Evolutionary conservation across 2,329 filamentous ascomycete genomes (phyloP).

Genomic region (Emmonsiellopsis sp.): DNA sequence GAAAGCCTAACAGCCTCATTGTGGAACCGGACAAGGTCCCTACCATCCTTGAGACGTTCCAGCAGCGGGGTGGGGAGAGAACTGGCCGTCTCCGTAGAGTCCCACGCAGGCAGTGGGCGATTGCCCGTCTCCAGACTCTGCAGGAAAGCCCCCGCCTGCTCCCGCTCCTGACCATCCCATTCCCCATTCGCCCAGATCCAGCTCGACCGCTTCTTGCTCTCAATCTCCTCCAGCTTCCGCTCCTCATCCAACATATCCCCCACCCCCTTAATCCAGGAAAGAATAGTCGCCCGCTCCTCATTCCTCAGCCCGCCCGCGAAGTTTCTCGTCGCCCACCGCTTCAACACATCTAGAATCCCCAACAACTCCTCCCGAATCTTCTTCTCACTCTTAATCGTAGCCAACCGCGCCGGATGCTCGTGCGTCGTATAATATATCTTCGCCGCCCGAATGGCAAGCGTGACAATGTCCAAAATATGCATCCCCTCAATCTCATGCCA

Average conservation of each 20-base stretch:
- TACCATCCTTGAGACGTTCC: slow-evolving; percentile 62
- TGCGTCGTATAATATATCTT: slow-evolving; percentile 96
- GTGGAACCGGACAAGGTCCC: slow-evolving; percentile 76
- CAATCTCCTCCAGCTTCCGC: slow-evolving; percentile 64
- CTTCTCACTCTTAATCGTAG: slow-evolving; percentile 79
- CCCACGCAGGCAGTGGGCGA: slow-evolving; percentile 59
- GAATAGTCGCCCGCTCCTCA: slow-evolving; percentile 67
- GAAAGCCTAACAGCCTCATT: slow-evolving; percentile 82
- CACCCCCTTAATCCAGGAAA: slow-evolving; percentile 70
- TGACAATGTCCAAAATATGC: slow-evolving; percentile 85
- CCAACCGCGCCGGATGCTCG: slow-evolving; percentile 73
- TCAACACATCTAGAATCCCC: slow-evolving; percentile 79
- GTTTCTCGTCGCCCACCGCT: slow-evolving; percentile 78
- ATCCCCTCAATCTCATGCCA: slow-evolving; percentile 87
- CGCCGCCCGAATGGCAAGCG: slow-evolving; percentile 86
- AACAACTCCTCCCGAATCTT: slow-evolving; percentile 76
- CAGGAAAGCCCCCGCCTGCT: slow-evolving; percentile 74
- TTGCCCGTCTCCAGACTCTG: slow-evolving; percentile 55
- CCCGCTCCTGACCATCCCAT: slow-evolving; percentile 65
- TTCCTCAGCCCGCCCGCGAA: slow-evolving; percentile 74
- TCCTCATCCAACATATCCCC: slow-evolving; percentile 68
- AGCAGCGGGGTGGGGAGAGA: slow-evolving; percentile 57
- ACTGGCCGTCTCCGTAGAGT: slow-evolving; percentile 31
- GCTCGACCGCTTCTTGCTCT: slow-evolving; percentile 58
- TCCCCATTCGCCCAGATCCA: slow-evolving; percentile 76